phyloP scores from a whole-genome alignment of 805 yeast genomes.

The Saturnispora mendoncae region DNA sequence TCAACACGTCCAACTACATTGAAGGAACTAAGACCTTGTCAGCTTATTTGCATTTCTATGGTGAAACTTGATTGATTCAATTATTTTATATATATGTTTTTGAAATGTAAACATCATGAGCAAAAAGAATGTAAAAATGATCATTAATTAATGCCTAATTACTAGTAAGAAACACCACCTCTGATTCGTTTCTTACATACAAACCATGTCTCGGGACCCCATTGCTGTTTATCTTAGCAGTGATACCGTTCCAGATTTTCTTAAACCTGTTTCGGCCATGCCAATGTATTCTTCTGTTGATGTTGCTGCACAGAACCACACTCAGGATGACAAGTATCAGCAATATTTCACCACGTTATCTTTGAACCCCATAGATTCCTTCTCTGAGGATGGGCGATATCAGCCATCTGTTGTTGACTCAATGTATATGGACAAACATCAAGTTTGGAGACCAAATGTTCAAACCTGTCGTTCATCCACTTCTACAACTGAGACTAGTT shows the following conservation, averaged over 20 bases:
- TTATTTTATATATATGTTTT: background rate
- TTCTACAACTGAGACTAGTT: background rate
- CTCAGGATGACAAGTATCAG: slow-evolving; percentile 14
- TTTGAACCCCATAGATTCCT: background rate
- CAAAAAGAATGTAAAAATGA: too few species aligned
- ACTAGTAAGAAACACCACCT: too few species aligned
- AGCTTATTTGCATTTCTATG: slow-evolving; percentile 83
- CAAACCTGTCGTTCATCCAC: background rate
- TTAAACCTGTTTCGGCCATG: slow-evolving; percentile 5
- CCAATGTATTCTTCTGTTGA: slow-evolving; percentile 6
- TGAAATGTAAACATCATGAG: background rate
- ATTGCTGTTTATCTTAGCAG: background rate
- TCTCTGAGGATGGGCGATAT: background rate
- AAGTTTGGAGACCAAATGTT: slow-evolving; percentile 11
- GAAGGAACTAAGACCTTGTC: slow-evolving; percentile 90
- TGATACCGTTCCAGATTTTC: slow-evolving; percentile 2
- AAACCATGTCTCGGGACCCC: background rate
- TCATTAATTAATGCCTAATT: too few species aligned
- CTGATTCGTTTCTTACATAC: too few species aligned
- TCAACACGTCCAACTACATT: slow-evolving; percentile 80
- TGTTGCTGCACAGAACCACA: background rate
- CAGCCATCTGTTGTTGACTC: slow-evolving; percentile 3
- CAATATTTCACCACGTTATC: slow-evolving; percentile 20
- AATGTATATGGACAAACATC: slow-evolving; percentile 7
- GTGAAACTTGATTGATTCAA: background rate